Evolutionary conservation across 768 basidiomycete species (phyloP), one percentile per base, ranked within the genome.

Genomic region (Hirschioporus abietinus): DNA sequence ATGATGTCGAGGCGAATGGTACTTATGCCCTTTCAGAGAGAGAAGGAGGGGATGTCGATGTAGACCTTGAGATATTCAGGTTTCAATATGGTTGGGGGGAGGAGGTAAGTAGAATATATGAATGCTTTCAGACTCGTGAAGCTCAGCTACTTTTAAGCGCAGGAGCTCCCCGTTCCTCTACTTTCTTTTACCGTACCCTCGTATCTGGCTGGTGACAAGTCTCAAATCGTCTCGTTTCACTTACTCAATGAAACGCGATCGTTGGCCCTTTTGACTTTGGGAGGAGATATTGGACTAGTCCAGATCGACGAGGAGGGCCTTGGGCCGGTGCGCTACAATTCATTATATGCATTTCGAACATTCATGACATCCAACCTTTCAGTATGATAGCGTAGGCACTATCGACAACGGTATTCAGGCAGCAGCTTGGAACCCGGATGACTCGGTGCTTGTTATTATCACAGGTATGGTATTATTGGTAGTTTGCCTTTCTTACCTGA

Each of bases 361-460:
- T 70, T 60, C 81, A 86, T 65, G 81, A 87, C 64, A 78, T 83
- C 36, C 70, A 76, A 57, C 72, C 82, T 34, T 57, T 34, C 63
- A 61, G 90, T 78, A 85, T 59, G 93, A 96, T 70, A 84, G 94
- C 17, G 89, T 96, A 65, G 96, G 96, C 18, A 88, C 89, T 0
- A 86, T 99, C 7, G 96, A 97, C 65, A 81, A 87, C 12, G 95
- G 93, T 0, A 89, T 99, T 63, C 76, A 86, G 34, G 88, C 90
- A 0, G 95, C 93, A 12, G 80, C 85, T 15, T 99, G 96, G 96
- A 89, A 89, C 69, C 94, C 96, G 4, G 97, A 99, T 74, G 93
- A 96, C 65, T 88, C 92, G 8, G 78, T 93, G n/a, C 80, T 99
- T 15, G 86, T 86, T 1, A 80, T 98, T 24, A 81, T 92, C 7